Evolutionary conservation across 2,329 filamentous ascomycete species (phyloP).

Genomic region (Diaporthe caulivora): DNA sequence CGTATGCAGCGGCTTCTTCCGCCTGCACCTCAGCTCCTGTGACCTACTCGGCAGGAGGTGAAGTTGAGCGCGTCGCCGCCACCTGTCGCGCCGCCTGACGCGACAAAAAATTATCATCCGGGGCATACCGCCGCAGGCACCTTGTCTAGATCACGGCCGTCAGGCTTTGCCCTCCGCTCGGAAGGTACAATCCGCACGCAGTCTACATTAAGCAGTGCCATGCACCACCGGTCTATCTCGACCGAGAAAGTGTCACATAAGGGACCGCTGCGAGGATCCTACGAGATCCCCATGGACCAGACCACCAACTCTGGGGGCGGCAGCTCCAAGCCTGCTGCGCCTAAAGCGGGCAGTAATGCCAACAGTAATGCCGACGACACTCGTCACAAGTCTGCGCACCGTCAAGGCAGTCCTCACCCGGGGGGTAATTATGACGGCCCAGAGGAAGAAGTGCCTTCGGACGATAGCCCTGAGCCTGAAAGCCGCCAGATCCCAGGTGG

Average conservation of each 20-base stretch:
- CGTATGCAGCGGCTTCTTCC: slow-evolving; percentile 31
- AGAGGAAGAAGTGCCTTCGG: slow-evolving; percentile 34
- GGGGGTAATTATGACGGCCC: slow-evolving; percentile 31
- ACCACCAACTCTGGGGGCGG: slow-evolving; percentile 19
- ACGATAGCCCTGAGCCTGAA: slow-evolving; percentile 18
- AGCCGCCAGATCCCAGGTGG: slow-evolving; percentile 15
- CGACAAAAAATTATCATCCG: slow-evolving; percentile 6
- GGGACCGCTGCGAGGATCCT: slow-evolving; percentile 30
- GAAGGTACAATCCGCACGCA: neutral
- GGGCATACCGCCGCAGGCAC: neutral
- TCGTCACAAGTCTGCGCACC: neutral
- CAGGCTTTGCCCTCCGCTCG: neutral
- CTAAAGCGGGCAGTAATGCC: slow-evolving; percentile 20
- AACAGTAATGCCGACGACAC: neutral
- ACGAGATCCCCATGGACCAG: slow-evolving; percentile 33
- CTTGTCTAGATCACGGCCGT: neutral
- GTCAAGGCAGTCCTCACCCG: neutral
- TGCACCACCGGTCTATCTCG: slow-evolving; percentile 14
- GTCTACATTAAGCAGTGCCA: neutral
- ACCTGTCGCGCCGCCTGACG: slow-evolving; percentile 18
- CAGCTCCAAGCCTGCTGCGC: slow-evolving; percentile 28
- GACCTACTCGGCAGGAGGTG: neutral
- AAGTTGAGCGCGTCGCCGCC: slow-evolving; percentile 27
- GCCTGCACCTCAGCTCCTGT: slow-evolving; percentile 7
- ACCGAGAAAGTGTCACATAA: slow-evolving; percentile 32